A percentile compares a stretch with the other conserved stretches of the same genome.
Evolutionary conservation across 805 yeast species (phyloP).

Genomic region (Saturnispora kantuleensis): DNA sequence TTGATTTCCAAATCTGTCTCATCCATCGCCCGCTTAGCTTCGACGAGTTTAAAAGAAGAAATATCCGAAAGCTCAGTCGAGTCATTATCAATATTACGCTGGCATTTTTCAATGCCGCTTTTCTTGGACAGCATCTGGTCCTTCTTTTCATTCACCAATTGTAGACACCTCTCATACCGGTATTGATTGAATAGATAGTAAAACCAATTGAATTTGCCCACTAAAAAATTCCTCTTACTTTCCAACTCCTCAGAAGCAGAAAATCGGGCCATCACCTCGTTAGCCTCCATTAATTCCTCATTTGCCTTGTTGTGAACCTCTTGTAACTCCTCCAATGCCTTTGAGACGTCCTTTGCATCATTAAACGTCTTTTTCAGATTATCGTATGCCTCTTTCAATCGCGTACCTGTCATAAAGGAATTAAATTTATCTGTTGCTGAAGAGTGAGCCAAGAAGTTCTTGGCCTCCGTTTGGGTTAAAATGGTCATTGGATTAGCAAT

Average conservation of each 20-base stretch:
- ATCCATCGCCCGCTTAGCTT: neutral
- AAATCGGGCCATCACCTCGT: conserved; percentile 30
- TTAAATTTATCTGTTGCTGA: conserved; percentile 62
- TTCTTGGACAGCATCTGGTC: neutral
- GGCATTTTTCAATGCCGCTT: neutral
- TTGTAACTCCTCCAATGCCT: conserved; percentile 30
- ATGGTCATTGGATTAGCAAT: conserved; percentile 89
- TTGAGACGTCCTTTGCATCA: conserved; percentile 32
- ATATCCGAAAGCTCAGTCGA: neutral
- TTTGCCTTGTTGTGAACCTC: conserved; percentile 25
- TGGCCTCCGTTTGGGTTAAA: conserved; percentile 87
- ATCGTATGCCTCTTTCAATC: conserved; percentile 53
- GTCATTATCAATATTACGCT: neutral
- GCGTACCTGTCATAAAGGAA: conserved; percentile 73
- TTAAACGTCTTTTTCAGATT: conserved; percentile 37
- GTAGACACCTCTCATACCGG: conserved; percentile 2
- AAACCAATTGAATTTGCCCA: conserved; percentile 43
- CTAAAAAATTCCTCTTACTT: conserved; percentile 29
- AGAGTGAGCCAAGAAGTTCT: conserved; percentile 75
- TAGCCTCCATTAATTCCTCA: conserved; percentile 33
- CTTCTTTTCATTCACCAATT: conserved; percentile 1
- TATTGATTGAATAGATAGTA: conserved; percentile 2
- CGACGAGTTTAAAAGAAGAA: neutral
- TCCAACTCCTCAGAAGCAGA: conserved; percentile 33
- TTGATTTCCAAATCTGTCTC: conserved; percentile 1